These are phyloP conservation scores for Lycium barbarum DNA, from an alignment of 257 asterid species.

Conservation along the genomic window DNA sequence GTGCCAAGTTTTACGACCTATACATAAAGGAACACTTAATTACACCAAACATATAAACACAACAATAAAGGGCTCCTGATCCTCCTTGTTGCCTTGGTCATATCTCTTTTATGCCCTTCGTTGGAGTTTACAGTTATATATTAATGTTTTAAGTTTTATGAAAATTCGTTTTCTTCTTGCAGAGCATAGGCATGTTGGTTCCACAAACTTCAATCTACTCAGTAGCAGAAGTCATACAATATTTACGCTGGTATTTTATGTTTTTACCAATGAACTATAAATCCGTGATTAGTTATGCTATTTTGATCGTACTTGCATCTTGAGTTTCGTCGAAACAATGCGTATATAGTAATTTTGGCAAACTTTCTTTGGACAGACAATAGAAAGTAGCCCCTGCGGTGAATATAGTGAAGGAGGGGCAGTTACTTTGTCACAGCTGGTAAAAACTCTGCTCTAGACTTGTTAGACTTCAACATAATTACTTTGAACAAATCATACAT, in stretches of 20 bases:
- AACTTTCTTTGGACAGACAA: constrained; percentile 66
- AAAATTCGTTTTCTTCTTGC: constrained; percentile 43
- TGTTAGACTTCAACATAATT: constrained; percentile 11
- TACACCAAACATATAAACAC: neutral
- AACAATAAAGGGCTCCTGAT: neutral
- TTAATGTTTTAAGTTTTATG: constrained; percentile 34
- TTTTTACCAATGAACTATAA: constrained; percentile 25
- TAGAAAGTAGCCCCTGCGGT: constrained; percentile 97
- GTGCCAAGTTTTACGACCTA: constrained; percentile 1
- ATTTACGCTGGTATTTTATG: constrained; percentile 82
- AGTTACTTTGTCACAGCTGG: constrained; percentile 96
- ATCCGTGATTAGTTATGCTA: neutral
- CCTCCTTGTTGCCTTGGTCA: constrained; percentile 21
- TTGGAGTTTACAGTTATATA: constrained; percentile 22
- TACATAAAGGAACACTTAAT: neutral
- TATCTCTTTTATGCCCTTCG: neutral
- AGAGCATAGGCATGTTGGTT: constrained; percentile 99
- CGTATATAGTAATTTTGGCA: constrained; percentile 6
- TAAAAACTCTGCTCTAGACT: constrained; percentile 41
- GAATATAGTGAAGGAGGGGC: constrained; percentile 89
- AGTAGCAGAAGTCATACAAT: constrained; percentile 99
- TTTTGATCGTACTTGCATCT: constrained; percentile 23
- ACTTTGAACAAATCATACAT: constrained; percentile 4
- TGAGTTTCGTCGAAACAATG: neutral
- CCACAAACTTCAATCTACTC: constrained; percentile 95